phyloP scores from a whole-genome alignment of 2,329 filamentous ascomycete genomes.

The Zopfia rhizophila region DNA sequence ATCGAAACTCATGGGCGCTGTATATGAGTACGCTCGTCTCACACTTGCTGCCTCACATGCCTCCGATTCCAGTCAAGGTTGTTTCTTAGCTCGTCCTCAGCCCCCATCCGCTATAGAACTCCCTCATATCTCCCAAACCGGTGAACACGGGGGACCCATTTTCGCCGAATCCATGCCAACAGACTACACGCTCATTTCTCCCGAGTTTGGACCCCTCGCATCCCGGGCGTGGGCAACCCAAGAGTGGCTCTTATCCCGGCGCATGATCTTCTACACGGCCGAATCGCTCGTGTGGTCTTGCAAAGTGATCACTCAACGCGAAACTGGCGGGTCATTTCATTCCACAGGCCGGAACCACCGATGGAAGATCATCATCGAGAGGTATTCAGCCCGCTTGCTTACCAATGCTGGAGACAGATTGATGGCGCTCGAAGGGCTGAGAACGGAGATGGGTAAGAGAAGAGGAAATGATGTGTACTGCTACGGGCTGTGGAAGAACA shows the following conservation, averaged over 20 bases:
- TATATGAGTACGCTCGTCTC: conserved; percentile 26
- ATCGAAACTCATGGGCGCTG: conserved; percentile 26
- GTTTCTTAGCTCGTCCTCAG: conserved; percentile 24
- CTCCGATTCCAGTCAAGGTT: conserved; percentile 25
- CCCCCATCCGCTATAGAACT: conserved; percentile 20
- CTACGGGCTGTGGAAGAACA: conserved; percentile 32
- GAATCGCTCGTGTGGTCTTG: conserved; percentile 33
- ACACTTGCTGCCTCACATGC: conserved; percentile 29
- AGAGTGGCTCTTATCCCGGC: conserved; percentile 30
- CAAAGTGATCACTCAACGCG: conserved; percentile 29
- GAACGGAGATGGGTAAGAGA: conserved; percentile 20
- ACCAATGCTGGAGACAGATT: conserved; percentile 28
- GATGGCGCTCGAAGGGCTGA: conserved; percentile 28
- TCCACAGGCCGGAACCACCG: conserved; percentile 30
- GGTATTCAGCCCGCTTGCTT: conserved; percentile 27
- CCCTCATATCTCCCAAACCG: conserved; percentile 18
- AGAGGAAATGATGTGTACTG: conserved; percentile 22
- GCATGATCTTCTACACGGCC: conserved; percentile 34
- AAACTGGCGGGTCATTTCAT: conserved; percentile 33
- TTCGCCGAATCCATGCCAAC: conserved; percentile 22
- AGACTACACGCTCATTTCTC: conserved; percentile 26
- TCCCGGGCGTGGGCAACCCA: conserved; percentile 31
- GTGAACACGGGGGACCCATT: conserved; percentile 19
- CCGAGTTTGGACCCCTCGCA: conserved; percentile 26
- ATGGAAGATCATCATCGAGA: conserved; percentile 34